Base-by-base conservation (phyloP, 2,329 filamentous ascomycete genomes). In the Epichloe elymi region DNA sequence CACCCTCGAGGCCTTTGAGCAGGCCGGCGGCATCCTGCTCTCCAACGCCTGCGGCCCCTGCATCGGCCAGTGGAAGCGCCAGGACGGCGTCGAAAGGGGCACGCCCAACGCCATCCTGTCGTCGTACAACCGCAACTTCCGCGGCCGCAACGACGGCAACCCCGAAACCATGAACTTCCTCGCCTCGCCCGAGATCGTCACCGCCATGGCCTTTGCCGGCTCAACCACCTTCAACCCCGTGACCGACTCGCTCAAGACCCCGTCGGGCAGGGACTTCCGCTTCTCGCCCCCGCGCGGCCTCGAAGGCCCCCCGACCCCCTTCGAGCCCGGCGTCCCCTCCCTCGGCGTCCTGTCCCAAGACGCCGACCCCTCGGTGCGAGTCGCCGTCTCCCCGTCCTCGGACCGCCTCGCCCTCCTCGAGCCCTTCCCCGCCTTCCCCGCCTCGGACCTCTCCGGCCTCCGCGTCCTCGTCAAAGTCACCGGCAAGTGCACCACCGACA, bases 121-220 rank as follows among this genome's bases (percentile, higher is more conserved):
- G 10, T 96, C 90, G 1, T 98, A 96, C 74, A 98, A 98, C 77
- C 87, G 93, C 54, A 98, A 98, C 72, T 98, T 98, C 75, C 87
- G 87, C 48, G 91, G 88, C 54, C 86, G 93, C 57, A 98, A 98
- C 67, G 93, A 98, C 64, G 93, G 93, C 55, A 98, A 98, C 73
- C 83, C 87, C 20, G 83, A 85, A 41, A 98, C 93, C 8, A 96
- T 97, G 90, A 98, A 97, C 76, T 98, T 98, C 73, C 79, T 98
- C 49, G 91, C 93, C 10, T 96, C 90, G 0, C 93, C 93, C 6
- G 93, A 98, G 69, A 81, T 98, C 52, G 93, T 98, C 55, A 97
- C 93, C 4, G 93, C 93, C 48, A 91, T 98, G 83, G 80, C 88
- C 12, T 98, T 95, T 69, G 85, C 90, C 41, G 93, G 93, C 50